Evolutionary conservation across 2,329 filamentous ascomycete species (phyloP), one percentile per base, ranked within the genome.

Genomic region (Talaromyces sp.): DNA sequence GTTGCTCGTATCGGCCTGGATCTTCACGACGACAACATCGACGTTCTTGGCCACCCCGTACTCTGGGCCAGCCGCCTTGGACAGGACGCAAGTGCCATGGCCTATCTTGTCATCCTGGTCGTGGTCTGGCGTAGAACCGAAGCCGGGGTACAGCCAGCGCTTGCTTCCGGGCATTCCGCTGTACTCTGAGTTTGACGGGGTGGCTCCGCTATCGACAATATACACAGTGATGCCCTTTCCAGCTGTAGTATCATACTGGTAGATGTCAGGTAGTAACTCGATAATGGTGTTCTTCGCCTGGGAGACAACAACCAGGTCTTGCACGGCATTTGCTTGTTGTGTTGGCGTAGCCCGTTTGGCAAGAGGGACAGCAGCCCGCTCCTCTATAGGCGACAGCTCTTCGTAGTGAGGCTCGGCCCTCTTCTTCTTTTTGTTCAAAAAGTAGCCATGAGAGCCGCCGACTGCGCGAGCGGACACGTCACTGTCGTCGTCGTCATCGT

Each of bases 11-110:
- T 56, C 54, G 30, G 36, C 54, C 27, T 56, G 31, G 8, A 56
- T 28, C 54, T 56, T 56, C 9, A 56, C 54, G 5, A 56, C n/a
- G 5, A 56, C 54, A 16, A 56, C 36, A 16, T 56, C 36, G 7
- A 33, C 28, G 28, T 56, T 56, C 31, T 56, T 56, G 14, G 54
- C 54, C 5, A 56, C 31, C n/a, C 54, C 54, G 27, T 56, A 56
- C 14, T 27, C n/a, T 14, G 54, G 54, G 12, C 54, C 54, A 16
- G 31, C 54, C 27, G 27, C 36, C 27, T 56, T 56, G 14, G 54
- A 56, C 18, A 56, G n/a, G n/a, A 56, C 36, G 31, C 54, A 56
- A 28, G 54, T 40, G 10, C 54, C 54, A 42, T 56, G 54, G 36
- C 54, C 54, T 5, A 27, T 12, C 23, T 36, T 36, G 33, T 56